Evolutionary conservation across 176 grass and related monocot species (phyloP), one percentile per base, ranked within the genome.

Genomic region (Musa itinerans): DNA sequence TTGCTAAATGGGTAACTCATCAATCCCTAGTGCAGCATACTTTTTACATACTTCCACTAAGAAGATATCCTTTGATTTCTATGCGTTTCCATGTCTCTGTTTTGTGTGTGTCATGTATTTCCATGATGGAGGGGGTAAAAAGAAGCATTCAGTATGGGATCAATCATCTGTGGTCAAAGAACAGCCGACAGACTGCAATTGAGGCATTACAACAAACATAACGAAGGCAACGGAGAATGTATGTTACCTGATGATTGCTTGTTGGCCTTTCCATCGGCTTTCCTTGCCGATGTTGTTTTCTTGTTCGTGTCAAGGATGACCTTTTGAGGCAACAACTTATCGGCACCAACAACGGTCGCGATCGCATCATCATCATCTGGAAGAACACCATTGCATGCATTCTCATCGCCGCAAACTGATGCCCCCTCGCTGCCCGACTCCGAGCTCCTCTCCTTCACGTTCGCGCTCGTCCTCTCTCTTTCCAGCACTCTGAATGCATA

Each of bases 401-500:
- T 79, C 16, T 79, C 77, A 34, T 79, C 77, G 43, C 65, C 77
- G 43, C 77, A 79, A 49, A 51, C 48, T 0, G 77, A 79, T 23
- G 77, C 53, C 27, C 26, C 77, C 66, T 79, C 77, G 14, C 77
- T 79, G 14, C 65, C 66, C 24, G 77, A 79, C 25, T 79, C 77
- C 8, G 77, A 79, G 34, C 66, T 79, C 17, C 16, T 50, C 51
- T 79, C 77, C 27, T 57, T 79, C n/a, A 71, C 16, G 25, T 79
- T 71, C 9, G 56, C 27, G 55, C 66, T 70, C 15, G 77, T 24
- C 77, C 65, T 70, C 65, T 79, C 77, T 19, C 53, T 69, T n/a
- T 79, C 77, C 1, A 67, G 54, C 9, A 61, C 53, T 24, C 77
- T 48, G 10, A 58, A 79, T 58, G 27, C 24, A 25, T 50, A 79